phyloP scores from a whole-genome alignment of 495 filamentous ascomycete genomes.

The Xylaria sp. region DNA sequence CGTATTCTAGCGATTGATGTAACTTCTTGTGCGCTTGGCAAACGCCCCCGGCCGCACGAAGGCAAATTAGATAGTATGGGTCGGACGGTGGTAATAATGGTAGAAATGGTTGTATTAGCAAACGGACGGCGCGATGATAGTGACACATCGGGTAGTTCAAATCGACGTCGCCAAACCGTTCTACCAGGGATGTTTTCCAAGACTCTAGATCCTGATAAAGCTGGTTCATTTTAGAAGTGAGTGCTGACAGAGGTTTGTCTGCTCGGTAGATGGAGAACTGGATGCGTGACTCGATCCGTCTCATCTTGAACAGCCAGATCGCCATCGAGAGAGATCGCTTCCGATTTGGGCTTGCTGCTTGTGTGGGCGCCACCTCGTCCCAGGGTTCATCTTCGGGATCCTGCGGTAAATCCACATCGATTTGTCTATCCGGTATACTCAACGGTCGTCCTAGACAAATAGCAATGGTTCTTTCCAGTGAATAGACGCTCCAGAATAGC shows the following conservation, averaged over 20 bases:
- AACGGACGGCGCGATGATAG: slow-evolving; percentile 58
- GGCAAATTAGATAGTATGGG: slow-evolving; percentile 58
- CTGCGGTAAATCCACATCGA: slow-evolving; percentile 57
- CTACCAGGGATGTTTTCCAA: slow-evolving; percentile 56
- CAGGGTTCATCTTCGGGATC: slow-evolving; percentile 35
- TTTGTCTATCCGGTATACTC: slow-evolving; percentile 60
- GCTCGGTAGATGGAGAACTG: slow-evolving; percentile 63
- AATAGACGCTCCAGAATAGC: slow-evolving; percentile 63
- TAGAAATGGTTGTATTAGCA: slow-evolving; percentile 61
- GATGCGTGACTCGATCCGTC: slow-evolving; percentile 60
- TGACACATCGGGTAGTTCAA: slow-evolving; percentile 60
- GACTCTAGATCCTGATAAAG: slow-evolving; percentile 59
- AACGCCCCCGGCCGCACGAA: slow-evolving; percentile 58
- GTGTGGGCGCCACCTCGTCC: neutral
- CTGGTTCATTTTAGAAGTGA: slow-evolving; percentile 57
- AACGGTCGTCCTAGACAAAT: slow-evolving; percentile 60
- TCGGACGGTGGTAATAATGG: slow-evolving; percentile 56
- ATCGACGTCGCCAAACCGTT: slow-evolving; percentile 47
- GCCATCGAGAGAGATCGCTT: slow-evolving; percentile 48
- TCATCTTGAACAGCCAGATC: slow-evolving; percentile 59
- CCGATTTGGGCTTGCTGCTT: neutral
- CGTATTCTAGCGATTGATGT: slow-evolving; percentile 57
- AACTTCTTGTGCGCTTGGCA: slow-evolving; percentile 62
- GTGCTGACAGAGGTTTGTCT: slow-evolving; percentile 53
- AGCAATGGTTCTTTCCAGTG: slow-evolving; percentile 57